Evolutionary conservation across 2,329 filamentous ascomycete genomes (phyloP).

Genomic region (Ophiocordyceps camponoti-rufipedis): DNA sequence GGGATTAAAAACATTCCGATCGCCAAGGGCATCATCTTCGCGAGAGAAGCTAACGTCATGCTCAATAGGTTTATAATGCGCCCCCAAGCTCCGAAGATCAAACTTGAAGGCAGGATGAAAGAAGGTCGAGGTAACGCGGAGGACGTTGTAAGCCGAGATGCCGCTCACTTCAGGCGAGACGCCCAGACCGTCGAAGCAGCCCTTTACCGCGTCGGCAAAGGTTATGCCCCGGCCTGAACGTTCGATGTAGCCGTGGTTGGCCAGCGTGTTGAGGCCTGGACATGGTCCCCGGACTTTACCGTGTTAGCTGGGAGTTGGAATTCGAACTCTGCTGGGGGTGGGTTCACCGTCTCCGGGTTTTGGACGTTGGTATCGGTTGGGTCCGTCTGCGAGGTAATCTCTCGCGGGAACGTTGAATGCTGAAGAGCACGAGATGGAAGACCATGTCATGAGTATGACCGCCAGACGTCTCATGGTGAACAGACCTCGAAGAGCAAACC

Average conservation of each 20-base stretch:
- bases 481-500: too few species aligned
- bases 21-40: not conserved
- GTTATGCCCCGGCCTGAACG: not conserved
- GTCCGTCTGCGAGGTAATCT: too few species aligned
- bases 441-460: too few species aligned
- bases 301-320: too few species aligned
- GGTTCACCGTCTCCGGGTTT: too few species aligned
- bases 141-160: not conserved
- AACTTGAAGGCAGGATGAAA: not conserved
- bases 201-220: not conserved
- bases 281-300: not conserved
- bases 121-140: not conserved
- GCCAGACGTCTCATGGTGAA: too few species aligned
- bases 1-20: not conserved
- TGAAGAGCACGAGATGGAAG: too few species aligned
- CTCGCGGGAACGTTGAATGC: too few species aligned
- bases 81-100: not conserved
- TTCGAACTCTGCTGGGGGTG: too few species aligned
- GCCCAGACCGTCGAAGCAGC: not conserved
- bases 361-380: too few species aligned
- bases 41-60: not conserved
- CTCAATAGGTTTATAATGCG: not conserved
- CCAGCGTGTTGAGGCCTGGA: not conserved
- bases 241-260: not conserved
- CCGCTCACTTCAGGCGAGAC: not conserved